Base-by-base conservation (phyloP, 2,329 filamentous ascomycete genomes). In the Acrocalymma vagum region DNA sequence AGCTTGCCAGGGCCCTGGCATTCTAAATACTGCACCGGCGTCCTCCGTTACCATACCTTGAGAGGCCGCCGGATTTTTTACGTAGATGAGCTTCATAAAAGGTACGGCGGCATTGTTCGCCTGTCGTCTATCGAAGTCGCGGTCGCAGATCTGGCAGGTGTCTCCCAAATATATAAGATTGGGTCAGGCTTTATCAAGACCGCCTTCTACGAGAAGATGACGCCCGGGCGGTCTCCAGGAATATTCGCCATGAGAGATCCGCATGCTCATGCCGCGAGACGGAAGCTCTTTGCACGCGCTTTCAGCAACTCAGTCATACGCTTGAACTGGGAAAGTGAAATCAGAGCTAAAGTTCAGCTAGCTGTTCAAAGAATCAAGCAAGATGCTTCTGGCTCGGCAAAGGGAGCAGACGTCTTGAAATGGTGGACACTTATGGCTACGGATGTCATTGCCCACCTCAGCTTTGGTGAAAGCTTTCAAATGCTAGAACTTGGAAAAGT, bases 141-240 rank as follows among this genome's bases (percentile, higher is more conserved):
- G 9, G 29, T 62, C 18, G 34, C 53, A 9, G 57, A 60, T 16
- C 29, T 53, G 6, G 23, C 39, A 27, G 60, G 49, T 14, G 53
- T 56, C 11, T 45, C 48, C 16, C 51, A 61, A 16, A 64, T 67
- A 13, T 62, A 67, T 30, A 58, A 55, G 26, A 64, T 72, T 5
- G 72, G 72, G 1, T 65, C 67, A 16, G 67, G 67, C 5, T 77
- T 72, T 32, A 45, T 62, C 3, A 77, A 78, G 44, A 65, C 60
- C 2, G 45, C 60, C 3, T 76, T 68, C 63, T 77, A 78, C 43
- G 24, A 50, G 20, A 40, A 45, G 4, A 31, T 62, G 6, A 48
- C 51, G n/a, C 56, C 55, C 5, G 50, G 53, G 29, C 57, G 56
- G 3, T 60, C 62, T 6, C 51, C 46, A 4, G 62, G 55, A 6